A percentile compares a stretch with the other conserved stretches of the same genome.
These are phyloP conservation scores for Phaeoacremonium minimum DNA, from an alignment of 2,329 filamentous ascomycete genomes.

Conservation along the genomic window DNA sequence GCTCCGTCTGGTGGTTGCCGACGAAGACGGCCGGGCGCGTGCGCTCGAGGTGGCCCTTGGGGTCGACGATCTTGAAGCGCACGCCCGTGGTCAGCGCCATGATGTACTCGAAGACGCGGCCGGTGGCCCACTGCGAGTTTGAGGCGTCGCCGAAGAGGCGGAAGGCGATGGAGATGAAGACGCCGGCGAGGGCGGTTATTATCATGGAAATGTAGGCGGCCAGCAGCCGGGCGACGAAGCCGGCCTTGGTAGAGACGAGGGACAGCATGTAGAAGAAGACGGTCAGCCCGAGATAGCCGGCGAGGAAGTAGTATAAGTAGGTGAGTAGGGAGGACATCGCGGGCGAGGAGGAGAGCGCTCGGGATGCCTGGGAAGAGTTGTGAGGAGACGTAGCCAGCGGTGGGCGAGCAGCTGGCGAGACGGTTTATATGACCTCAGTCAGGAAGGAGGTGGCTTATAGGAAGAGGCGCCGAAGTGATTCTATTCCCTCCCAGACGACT, in stretches of 20 bases:
- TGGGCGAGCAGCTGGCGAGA: no score
- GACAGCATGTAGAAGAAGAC: conserved; percentile 60
- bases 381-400: no score
- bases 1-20: conserved; percentile 92
- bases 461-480: no score
- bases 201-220: conserved; percentile 61
- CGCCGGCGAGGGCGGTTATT: conserved; percentile 65
- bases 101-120: conserved; percentile 70
- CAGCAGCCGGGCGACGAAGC: conserved; percentile 66
- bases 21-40: conserved; percentile 83
- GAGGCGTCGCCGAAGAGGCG: conserved; percentile 68
- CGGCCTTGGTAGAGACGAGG: conserved; percentile 50
- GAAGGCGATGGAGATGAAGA: conserved; percentile 67
- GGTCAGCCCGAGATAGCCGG: conserved; percentile 46
- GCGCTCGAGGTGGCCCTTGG: conserved; percentile 55
- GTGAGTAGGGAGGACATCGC: conserved; percentile 32
- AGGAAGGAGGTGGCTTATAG: no score
- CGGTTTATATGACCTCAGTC: no score
- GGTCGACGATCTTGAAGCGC: conserved; percentile 69
- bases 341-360: conserved; percentile 3
- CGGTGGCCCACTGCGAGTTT: conserved; percentile 82
- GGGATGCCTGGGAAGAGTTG: no score
- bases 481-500: no score
- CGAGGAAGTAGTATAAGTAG: conserved; percentile 41
- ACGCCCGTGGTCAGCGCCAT: conserved; percentile 76